These are phyloP conservation scores for Eugenia klotzschiana DNA, from an alignment of 441 rosid species.

Conservation along the genomic window DNA sequence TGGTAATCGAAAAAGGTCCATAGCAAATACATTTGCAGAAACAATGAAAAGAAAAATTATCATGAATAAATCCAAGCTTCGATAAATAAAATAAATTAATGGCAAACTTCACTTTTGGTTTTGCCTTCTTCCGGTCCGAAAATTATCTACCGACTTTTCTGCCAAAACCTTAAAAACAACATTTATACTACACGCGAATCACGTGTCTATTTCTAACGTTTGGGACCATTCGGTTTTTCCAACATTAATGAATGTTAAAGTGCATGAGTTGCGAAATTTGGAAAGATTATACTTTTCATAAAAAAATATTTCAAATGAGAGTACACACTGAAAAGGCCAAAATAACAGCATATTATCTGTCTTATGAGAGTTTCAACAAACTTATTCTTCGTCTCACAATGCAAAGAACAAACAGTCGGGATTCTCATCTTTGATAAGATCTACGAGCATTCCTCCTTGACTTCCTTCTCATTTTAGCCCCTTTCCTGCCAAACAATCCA, in stretches of 20 bases:
- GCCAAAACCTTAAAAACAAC: not conserved
- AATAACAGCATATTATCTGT: not conserved
- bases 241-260: too few relatives aligned
- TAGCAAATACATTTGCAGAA: not conserved
- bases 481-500: not conserved
- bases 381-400: not conserved
- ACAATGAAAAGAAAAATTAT: not conserved
- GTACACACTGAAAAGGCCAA: not conserved
- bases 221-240: too few relatives aligned
- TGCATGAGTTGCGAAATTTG: too few relatives aligned
- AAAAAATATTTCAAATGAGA: not conserved
- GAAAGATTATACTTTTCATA: too few relatives aligned
- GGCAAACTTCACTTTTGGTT: not conserved
- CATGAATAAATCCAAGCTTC: not conserved
- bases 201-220: too few relatives aligned
- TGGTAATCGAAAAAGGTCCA: not conserved
- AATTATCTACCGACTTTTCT: not conserved
- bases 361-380: rapidly evolving
- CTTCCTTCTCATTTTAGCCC: not conserved
- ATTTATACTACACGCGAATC: too few relatives aligned
- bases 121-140: not conserved
- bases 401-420: not conserved
- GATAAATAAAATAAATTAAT: not conserved
- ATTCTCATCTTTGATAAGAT: not conserved
- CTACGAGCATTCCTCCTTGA: not conserved